Base-by-base conservation (phyloP, 1,284 basidiomycete species). In the Fomes fomentarius region DNA sequence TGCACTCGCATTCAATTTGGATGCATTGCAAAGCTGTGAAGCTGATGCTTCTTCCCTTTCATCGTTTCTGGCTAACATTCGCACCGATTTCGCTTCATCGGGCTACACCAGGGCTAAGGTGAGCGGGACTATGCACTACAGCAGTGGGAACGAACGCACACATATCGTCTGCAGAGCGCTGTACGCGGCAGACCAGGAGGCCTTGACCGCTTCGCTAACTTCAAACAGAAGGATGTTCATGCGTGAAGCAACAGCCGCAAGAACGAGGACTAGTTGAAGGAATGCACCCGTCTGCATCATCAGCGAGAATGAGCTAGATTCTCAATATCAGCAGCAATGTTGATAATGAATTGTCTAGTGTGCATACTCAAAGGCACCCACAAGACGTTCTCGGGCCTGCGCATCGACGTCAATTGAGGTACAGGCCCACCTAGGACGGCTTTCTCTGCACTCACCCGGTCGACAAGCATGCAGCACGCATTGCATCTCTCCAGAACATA, bases 261-360 rank as follows among this genome's bases (percentile, higher is more conserved):
- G 73, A 3, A 81, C 75, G 28, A 92, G 64, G 12, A 86, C 72
- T 10, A 89, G 64, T 56, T 88, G 85, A 4, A 89, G 71, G 63
- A 92, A 92, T 17, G 86, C 84, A 14, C 85, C 88, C 1, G 81
- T 80, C 65, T 87, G 85, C 75, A 91, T 81, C 43, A 81, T 79
- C 21, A 85, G 71, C 28, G 75, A 71, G 52, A 90, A 82, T 28
- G 80, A 80, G 42, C 89, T 91, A 19, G 17, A 35, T n/a, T 44
- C 43, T 45, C 38, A 54, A 57, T 35, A 48, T 53, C n/a, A 49
- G 50, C 44, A 34, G 48, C 21, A 17, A 53, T 15, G 8, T 35
- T 33, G 46, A 19, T 28, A 47, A 12, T 14, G 11, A 9, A 2
- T n/a, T n/a, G n/a, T n/a, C n/a, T n/a, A 17, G 5, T 30, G 26